A percentile compares a stretch with the other conserved stretches of the same genome.
Conservation (phyloP, 345 rosid species). For the Noccaea caerulescens region DNA sequence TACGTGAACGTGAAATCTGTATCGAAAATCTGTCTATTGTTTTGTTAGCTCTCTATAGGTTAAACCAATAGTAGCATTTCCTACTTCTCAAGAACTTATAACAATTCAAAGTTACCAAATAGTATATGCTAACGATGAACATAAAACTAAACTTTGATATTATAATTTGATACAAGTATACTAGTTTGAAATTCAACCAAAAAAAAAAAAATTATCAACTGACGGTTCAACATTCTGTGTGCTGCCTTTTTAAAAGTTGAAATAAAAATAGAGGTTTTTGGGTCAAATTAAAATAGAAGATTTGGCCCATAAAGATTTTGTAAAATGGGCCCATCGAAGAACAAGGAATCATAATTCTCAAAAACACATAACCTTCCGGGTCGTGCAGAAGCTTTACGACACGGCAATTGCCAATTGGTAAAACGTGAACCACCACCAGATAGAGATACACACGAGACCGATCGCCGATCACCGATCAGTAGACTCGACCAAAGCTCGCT, state of each 20-base stretch:
- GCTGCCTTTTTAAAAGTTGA: background rate
- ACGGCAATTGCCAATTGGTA: slow-evolving; percentile 15
- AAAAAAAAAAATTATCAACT: no score
- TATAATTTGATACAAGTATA: background rate
- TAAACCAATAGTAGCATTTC: no score
- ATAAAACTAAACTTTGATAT: background rate
- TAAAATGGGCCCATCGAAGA: slow-evolving; percentile 20
- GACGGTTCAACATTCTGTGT: background rate
- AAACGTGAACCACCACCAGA: slow-evolving; percentile 35
- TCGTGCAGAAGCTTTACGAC: slow-evolving; percentile 16
- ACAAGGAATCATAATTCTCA: background rate
- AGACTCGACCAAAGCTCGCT: slow-evolving; percentile 10
- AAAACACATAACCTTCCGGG: slow-evolving; percentile 2
- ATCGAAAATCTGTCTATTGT: background rate
- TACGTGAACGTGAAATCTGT: no score
- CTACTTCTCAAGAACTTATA: no score
- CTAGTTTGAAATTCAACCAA: background rate
- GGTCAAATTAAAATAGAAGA: background rate
- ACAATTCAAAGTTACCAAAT: no score
- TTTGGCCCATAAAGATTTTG: slow-evolving; percentile 15
- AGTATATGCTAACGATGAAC: no score
- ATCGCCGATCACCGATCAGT: slow-evolving; percentile 41
- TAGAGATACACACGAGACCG: slow-evolving; percentile 14
- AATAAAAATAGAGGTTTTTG: background rate
- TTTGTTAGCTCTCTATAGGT: background rate